Evolutionary conservation across 176 grass and related monocot genomes (phyloP), one percentile per base, ranked within the genome.

Genomic region (Neostapfia colusana): DNA sequence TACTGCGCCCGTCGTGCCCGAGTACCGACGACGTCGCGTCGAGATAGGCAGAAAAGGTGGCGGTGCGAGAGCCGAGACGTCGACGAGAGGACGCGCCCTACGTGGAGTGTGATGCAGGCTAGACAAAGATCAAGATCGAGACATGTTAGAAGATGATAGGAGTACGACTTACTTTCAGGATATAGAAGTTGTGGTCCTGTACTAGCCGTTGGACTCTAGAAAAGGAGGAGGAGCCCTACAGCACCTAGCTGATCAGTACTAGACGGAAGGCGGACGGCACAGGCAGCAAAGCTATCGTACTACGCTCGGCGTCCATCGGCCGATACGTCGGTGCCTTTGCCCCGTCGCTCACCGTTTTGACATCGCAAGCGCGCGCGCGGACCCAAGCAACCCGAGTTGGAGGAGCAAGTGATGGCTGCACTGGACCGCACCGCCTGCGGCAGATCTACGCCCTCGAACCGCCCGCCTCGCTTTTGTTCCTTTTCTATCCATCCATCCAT

Each of bases 291-390:
- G 8, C 8, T 1, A 2, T 10, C 11, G n/a, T n/a, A n/a, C 10
- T 13, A 11, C 43, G 56, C 9, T 0, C 3, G 9, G 56, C 49
- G 25, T 41, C 7, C 9, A 45, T 1, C 64, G 61, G 46, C 67
- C 71, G 70, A 36, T 51, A 56, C 72, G 65, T 71, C 35, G 65
- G 61, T 76, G 35, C 69, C 65, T 54, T 45, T 48, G 65, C 28
- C 14, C 38, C 43, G 43, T 45, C 43, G 10, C 2, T 56, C 15
- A 73, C 49, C 67, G n/a, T n/a, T 67, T 61, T 53, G 67, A 50
- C 57, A 70, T 83, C 85, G 61, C 85, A 61, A 40, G 0, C 6
- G 17, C 0, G 21, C 31, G 3, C 70, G 2, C 31, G 70, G 13
- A 60, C 67, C 37, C 27, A 53, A 64, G 28, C 13, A 23, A 39